These are phyloP conservation scores for Pichia sp. DNA, from an alignment of 1,139 yeast species.

Conservation along the genomic window DNA sequence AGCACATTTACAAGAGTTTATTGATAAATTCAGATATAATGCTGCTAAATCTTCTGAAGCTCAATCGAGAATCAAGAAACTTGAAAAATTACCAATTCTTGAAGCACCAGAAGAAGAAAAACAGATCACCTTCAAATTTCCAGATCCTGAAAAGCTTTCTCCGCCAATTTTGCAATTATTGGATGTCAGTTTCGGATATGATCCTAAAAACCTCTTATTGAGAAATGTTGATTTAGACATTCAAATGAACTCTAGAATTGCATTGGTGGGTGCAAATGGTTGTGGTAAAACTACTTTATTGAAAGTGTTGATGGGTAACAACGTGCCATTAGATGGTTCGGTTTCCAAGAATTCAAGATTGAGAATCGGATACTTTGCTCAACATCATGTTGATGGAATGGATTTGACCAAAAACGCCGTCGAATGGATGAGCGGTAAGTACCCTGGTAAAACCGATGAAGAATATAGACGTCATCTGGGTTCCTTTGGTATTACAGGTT, in stretches of 20 bases:
- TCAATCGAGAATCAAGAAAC: conserved; percentile 91
- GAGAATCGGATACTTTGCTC: conserved; percentile 97
- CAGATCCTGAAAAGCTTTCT: conserved; percentile 87
- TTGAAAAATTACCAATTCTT: conserved; percentile 85
- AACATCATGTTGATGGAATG: conserved; percentile 98
- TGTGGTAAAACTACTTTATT: conserved; percentile 96
- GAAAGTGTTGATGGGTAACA: conserved; percentile 72
- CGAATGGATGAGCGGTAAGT: conserved; percentile 83
- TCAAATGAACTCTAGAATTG: conserved; percentile 90
- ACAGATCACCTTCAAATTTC: conserved; percentile 77
- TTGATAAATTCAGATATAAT: conserved; percentile 93
- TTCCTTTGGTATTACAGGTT: conserved; percentile 93
- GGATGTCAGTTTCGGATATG: conserved; percentile 81
- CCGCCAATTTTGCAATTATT: conserved; percentile 92
- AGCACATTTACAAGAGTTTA: conserved; percentile 85
- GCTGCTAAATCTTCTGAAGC: conserved; percentile 98
- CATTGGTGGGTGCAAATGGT: conserved; percentile 98
- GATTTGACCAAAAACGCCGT: conserved; percentile 84
- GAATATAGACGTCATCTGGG: conserved; percentile 96
- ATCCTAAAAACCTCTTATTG: conserved; percentile 51
- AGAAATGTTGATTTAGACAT: conserved; percentile 81
- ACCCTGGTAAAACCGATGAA: conserved; percentile 93
- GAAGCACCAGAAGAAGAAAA: conserved; percentile 96
- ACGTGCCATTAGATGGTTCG: conserved; percentile 65
- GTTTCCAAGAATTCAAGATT: conserved; percentile 77